phyloP scores from a whole-genome alignment of 306 rosid species.

The Quercus gilva region DNA sequence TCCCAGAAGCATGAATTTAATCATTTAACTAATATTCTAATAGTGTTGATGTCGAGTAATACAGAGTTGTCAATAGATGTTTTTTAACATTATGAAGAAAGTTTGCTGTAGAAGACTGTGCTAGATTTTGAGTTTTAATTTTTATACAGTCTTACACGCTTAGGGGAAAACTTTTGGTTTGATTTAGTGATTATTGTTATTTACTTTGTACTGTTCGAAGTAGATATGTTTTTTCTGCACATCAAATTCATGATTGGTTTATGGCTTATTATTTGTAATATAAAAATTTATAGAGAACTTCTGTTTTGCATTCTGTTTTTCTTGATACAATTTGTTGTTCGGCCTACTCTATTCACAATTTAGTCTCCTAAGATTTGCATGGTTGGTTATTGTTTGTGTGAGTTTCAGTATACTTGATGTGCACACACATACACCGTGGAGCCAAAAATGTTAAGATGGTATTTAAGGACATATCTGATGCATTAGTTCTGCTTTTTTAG shows the following conservation, averaged over 20 bases:
- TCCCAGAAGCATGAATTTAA: too few species aligned
- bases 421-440: background rate
- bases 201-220: background rate
- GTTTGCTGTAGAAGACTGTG: background rate
- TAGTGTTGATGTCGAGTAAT: background rate
- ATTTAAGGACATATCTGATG: too few species aligned
- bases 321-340: background rate
- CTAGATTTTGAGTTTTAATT: background rate
- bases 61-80: background rate
- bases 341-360: background rate
- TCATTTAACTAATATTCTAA: too few species aligned
- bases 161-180: background rate
- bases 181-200: background rate
- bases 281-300: background rate
- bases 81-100: background rate
- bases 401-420: background rate
- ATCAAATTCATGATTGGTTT: background rate
- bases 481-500: background rate
- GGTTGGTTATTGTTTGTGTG: background rate
- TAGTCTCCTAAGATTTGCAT: background rate
- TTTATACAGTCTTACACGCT: background rate
- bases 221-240: background rate
- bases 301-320: background rate
- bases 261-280: background rate
- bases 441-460: background rate